A percentile compares a stretch with the other conserved stretches of the same genome.
phyloP scores from a whole-genome alignment of 1,284 basidiomycete genomes.

The Naganishia albida region DNA sequence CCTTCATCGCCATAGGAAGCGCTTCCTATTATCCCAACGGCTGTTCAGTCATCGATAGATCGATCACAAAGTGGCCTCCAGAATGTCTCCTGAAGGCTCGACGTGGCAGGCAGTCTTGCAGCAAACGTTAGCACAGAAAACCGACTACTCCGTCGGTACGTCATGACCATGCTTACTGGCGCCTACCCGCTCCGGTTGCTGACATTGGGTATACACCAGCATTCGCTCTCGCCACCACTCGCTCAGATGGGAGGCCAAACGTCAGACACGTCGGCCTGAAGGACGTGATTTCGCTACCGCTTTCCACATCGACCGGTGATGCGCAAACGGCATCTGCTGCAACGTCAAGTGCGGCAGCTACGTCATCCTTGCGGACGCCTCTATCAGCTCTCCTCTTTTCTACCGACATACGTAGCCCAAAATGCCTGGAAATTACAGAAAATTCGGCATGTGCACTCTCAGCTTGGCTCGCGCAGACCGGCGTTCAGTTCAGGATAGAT shows the following conservation, averaged over 20 bases:
- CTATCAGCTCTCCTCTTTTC: conserved; percentile 19
- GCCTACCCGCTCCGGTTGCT: not conserved
- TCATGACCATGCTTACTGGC: too few species aligned
- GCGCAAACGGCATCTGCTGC: not conserved
- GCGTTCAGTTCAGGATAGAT: conserved; percentile 19
- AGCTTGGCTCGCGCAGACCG: conserved; percentile 8
- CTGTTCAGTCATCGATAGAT: too few species aligned
- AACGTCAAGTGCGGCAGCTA: not conserved
- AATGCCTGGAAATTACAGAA: conserved; percentile 6
- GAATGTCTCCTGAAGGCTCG: not conserved
- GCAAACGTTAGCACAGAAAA: conserved; percentile 1
- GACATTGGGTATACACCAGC: not conserved
- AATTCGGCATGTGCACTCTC: conserved; percentile 10
- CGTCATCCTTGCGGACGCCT: not conserved
- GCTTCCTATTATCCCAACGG: too few species aligned
- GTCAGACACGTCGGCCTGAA: conserved; percentile 18
- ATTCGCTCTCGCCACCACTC: conserved; percentile 10
- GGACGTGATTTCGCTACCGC: conserved; percentile 9
- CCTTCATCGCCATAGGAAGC: too few species aligned
- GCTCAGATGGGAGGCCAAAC: conserved; percentile 9
- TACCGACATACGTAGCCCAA: conserved; percentile 20
- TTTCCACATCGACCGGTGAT: not conserved
- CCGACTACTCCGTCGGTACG: conserved; percentile 21
- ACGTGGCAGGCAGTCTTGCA: conserved; percentile 17
- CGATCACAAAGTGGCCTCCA: too few species aligned